Percentiles rank a stretch among this genome's conserved stretches.
Evolutionary conservation across 495 filamentous ascomycete species (phyloP).

Genomic region (Parathielavia hyrcaniae): DNA sequence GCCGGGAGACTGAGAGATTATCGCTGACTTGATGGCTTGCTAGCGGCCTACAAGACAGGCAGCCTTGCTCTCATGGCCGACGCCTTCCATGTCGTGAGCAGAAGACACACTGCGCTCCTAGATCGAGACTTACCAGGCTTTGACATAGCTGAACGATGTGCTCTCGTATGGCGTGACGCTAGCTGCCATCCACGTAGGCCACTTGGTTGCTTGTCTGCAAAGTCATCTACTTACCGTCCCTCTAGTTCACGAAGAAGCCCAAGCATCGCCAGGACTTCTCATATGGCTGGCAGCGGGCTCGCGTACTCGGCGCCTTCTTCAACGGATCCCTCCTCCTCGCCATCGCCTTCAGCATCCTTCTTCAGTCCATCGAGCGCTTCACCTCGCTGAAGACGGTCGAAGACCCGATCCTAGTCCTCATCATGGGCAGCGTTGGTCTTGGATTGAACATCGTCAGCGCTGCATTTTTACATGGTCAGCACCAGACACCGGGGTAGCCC

Average conservation of each 20-base stretch:
- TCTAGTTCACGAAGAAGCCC: conserved; percentile 40
- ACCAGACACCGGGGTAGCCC: too few relatives aligned
- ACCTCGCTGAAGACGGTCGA: conserved; percentile 51
- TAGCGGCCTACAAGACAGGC: conserved; percentile 73
- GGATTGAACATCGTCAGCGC: conserved; percentile 76
- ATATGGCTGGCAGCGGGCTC: conserved; percentile 81
- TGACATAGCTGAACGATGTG: conserved; percentile 74
- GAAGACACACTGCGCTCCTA: not conserved
- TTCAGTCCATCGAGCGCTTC: conserved; percentile 86
- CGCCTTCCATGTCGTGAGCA: conserved; percentile 85
- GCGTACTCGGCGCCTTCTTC: conserved; percentile 85
- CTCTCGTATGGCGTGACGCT: conserved; percentile 78
- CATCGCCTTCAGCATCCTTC: conserved; percentile 81
- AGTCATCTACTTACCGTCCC: not conserved
- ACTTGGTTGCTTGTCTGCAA: not conserved
- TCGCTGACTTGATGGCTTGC: not conserved
- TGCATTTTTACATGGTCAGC: conserved; percentile 69
- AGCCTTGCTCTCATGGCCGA: conserved; percentile 90
- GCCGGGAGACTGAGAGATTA: not conserved
- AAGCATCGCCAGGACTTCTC: conserved; percentile 39
- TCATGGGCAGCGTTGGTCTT: conserved; percentile 77
- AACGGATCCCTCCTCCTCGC: conserved; percentile 95
- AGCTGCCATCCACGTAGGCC: conserved; percentile 66
- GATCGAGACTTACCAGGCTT: conserved; percentile 7
- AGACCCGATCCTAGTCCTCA: conserved; percentile 68